Evolutionary conservation across 495 filamentous ascomycete species (phyloP), one percentile per base, ranked within the genome.

Genomic region (Parachaetomium inaequale): DNA sequence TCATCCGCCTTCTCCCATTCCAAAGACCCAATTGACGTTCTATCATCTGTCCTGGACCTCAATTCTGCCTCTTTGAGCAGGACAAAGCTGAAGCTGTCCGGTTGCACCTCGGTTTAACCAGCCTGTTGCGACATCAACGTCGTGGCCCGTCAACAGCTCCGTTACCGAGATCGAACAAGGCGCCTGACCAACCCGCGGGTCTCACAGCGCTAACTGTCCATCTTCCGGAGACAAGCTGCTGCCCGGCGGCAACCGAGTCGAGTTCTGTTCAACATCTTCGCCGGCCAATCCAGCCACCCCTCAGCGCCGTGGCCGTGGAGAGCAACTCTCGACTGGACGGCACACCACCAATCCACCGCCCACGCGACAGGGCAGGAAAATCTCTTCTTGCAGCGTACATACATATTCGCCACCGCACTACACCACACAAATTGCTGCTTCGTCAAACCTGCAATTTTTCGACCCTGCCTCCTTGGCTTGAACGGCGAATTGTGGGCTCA

Each of bases 331-430:
- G 49, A 62, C 43, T 57, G 61, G 26, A 40, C 47, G 17, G 58
- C 46, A 58, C 51, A 55, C 47, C 26, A 42, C 40, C 63, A 59
- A 43, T 36, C 46, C 47, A 53, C 54, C 31, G 38, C n/a, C 34
- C 23, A 26, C 43, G 31, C 61, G 53, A 56, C 47, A 59, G 54
- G 36, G 29, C 45, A 49, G 34, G 32, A 72, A 71, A 71, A 57
- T 65, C 59, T 65, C 70, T 70, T 63, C 58, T 55, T 69, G 68
- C 68, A 68, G 68, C 53, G 4, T 61, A 67, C 66, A 66, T 61
- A 67, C 66, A 66, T 64, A 71, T 74, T 74, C 61, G 72, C 72
- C 72, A 72, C 72, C 68, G 45, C 59, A 58, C 47, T 29, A 64
- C 55, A 62, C 42, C 46, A 53, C 45, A 17, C 29, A 29, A 17